Evolutionary conservation across 2,329 filamentous ascomycete genomes (phyloP), one percentile per base, ranked within the genome.

Genomic region (Colletotrichum filicis): DNA sequence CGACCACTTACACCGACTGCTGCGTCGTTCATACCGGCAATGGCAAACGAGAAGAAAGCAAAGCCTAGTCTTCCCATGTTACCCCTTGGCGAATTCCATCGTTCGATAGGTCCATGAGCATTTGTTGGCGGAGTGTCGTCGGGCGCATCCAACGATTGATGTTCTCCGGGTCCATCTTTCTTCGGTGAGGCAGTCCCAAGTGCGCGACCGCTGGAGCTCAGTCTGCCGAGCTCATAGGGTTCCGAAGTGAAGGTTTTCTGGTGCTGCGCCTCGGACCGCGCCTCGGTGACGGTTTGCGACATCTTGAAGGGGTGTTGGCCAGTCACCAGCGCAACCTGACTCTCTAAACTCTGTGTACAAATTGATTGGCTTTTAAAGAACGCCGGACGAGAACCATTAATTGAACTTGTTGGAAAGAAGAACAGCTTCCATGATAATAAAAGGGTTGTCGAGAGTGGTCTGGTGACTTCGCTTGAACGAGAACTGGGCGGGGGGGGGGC

Each of bases 21-120:
- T 3, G 87, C 91, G 79, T 93, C 91, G 74, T 92, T 92, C 81
- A 90, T 86, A 0, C 91, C 91, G 74, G 91, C 87, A 56, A 92
- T 84, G 2, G 90, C 83, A 71, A 92, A 91, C 0, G 88, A 87
- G 78, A 88, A 84, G 76, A 92, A 91, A 0, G 89, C 87, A 49
- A 84, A 84, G 0, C 53, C 78, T 1, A 84, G 74, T 30, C 78
- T 79, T 1, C 72, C 70, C 1, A 81, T 53, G 22, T 84, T 84
- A 1, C 77, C 78, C 8, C 66, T 78, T 0, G 83, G 83, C 22
- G 78, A 75, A 68, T 83, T 84, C 83, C 83, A 84, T 72, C 80
- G 68, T 71, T 84, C 73, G 4, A 75, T 12, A 30, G 74, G 49
- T 22, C 72, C 53, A 16, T 75, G 72, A 5, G 72, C 64, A 16